A percentile compares a stretch with the other conserved stretches of the same genome.
phyloP scores from a whole-genome alignment of 2,329 filamentous ascomycete genomes.

The Dothiorella sarmentorum region DNA sequence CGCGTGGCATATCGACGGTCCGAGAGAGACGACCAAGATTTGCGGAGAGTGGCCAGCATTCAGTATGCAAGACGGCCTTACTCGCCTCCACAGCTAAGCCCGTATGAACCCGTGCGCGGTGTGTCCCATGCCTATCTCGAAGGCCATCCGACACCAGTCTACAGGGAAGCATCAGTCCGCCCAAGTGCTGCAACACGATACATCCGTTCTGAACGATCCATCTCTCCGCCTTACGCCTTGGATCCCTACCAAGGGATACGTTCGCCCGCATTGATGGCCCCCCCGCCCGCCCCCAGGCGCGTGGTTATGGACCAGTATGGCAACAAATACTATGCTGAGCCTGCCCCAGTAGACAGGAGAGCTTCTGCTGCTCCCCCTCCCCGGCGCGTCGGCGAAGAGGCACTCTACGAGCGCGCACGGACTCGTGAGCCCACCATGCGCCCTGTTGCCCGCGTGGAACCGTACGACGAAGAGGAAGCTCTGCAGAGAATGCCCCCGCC shows the following conservation, averaged over 20 bases:
- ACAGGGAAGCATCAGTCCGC: constrained; percentile 38
- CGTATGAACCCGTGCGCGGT: constrained; percentile 35
- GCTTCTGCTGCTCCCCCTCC: constrained; percentile 51
- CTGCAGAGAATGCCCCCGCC: constrained; percentile 47
- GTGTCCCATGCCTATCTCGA: constrained; percentile 42
- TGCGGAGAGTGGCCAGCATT: constrained; percentile 47
- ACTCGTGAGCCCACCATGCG: constrained; percentile 52
- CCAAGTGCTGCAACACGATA: constrained; percentile 38
- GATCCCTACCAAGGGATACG: constrained; percentile 38
- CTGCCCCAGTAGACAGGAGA: constrained; percentile 23
- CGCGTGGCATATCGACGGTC: constrained; percentile 33
- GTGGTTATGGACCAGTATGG: constrained; percentile 82
- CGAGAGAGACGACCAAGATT: constrained; percentile 45
- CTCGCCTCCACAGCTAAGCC: constrained; percentile 37
- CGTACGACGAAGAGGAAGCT: constrained; percentile 34
- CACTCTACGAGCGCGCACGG: constrained; percentile 64
- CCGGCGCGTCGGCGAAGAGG: constrained; percentile 50
- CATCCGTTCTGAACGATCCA: constrained; percentile 39
- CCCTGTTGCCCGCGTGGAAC: constrained; percentile 49
- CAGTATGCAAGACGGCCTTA: constrained; percentile 45
- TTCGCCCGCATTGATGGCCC: constrained; percentile 42
- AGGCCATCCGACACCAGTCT: constrained; percentile 33
- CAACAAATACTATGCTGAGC: constrained; percentile 68
- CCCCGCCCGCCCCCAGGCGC: constrained; percentile 52
- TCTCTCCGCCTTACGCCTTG: constrained; percentile 34